These are phyloP conservation scores for Russula sp. DNA, from an alignment of 768 basidiomycete genomes.

Conservation along the genomic window DNA sequence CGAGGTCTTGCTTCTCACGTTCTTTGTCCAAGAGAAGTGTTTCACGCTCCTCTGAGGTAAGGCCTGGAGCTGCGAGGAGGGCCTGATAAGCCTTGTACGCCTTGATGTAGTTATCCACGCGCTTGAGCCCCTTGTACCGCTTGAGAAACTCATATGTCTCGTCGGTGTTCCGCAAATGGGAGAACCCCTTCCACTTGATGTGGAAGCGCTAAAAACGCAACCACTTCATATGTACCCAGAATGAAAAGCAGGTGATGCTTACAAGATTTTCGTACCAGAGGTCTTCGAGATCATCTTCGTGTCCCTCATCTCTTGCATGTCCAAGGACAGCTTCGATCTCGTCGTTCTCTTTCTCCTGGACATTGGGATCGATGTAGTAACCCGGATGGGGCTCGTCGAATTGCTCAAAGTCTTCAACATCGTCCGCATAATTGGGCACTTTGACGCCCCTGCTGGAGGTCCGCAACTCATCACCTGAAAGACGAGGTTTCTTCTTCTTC, in stretches of 20 bases:
- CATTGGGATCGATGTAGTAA: constrained; percentile 47
- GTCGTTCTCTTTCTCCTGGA: constrained; percentile 55
- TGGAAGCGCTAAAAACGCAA: constrained; percentile 71
- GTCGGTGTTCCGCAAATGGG: constrained; percentile 98
- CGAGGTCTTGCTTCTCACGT: constrained; percentile 84
- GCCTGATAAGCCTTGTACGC: constrained; percentile 69
- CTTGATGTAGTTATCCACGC: constrained; percentile 99
- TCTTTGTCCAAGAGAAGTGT: constrained; percentile 85
- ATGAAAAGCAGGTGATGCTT: constrained; percentile 18
- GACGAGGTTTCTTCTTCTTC: constrained; percentile 66
- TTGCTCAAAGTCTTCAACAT: constrained; percentile 59
- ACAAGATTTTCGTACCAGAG: constrained; percentile 86
- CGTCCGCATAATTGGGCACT: constrained; percentile 79
- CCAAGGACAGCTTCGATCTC: constrained; percentile 90
- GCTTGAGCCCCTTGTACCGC: constrained; percentile 90
- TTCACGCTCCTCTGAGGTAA: constrained; percentile 85
- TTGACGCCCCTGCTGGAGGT: constrained; percentile 69
- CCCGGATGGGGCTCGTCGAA: constrained; percentile 61
- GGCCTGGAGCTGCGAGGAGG: constrained; percentile 52
- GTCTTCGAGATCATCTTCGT: constrained; percentile 68
- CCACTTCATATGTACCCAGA: constrained; percentile 19
- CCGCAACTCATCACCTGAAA: constrained; percentile 63
- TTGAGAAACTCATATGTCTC: constrained; percentile 96
- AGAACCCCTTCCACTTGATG: constrained; percentile 99
- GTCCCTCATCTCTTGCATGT: constrained; percentile 80